Base-by-base conservation (phyloP, 371 early-diverging fungal genomes). In the Mortierella sp. region DNA sequence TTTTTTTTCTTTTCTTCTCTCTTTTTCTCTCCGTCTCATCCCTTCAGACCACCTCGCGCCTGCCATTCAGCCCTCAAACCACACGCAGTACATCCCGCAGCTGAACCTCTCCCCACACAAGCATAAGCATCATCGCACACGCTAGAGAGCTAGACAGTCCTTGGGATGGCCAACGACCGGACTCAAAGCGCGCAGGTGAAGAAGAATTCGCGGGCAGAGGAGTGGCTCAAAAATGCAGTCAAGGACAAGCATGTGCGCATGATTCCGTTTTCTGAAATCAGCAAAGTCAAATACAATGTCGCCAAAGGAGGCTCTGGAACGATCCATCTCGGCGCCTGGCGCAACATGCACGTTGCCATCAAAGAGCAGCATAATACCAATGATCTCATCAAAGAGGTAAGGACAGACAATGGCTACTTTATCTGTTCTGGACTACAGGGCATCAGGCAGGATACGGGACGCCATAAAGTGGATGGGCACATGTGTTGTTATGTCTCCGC, bases 371-470 rank as follows among this genome's bases (percentile, higher is more conserved):
- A 73, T 50, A 73, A 73, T n/a, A 73, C 75, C 27, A 63, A 67
- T 30, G 75, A 73, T 50, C 75, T 73, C 58, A 73, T 73, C 61
- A 73, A 73, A 58, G 75, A 73, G 75, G 75, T 73, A 68, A 54
- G 44, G 27, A 8, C n/a, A n/a, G n/a, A n/a, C n/a, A n/a, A n/a
- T n/a, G n/a, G n/a, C n/a, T n/a, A n/a, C n/a, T n/a, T n/a, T n/a
- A n/a, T n/a, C n/a, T n/a, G n/a, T n/a, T n/a, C n/a, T n/a, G n/a
- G n/a, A 34, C 34, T 7, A 34, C 5, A 34, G 11, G 11, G 34
- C 5, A 34, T 7, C 5, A 34, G 34, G 37, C 7, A 34, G 14
- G 50, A 50, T 42, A 60, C 41, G 50, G 60, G 50, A 42, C 50
- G 50, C 41, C 60, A 60, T 30, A 60, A 50, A 9, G 50, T 50